These are phyloP conservation scores for Circinella umbellata DNA, from an alignment of 371 early-diverging fungal genomes.

Conservation along the genomic window DNA sequence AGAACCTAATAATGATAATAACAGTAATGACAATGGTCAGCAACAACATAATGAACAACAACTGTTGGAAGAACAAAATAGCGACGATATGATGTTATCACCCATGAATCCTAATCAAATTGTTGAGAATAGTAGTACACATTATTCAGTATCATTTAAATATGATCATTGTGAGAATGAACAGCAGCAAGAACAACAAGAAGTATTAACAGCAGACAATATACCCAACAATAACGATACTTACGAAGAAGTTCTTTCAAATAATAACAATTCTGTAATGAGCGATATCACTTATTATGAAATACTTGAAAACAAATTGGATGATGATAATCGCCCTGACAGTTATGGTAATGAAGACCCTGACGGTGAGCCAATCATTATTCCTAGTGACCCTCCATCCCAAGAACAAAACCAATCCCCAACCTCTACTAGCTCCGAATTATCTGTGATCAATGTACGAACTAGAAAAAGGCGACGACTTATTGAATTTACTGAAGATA, in stretches of 20 bases:
- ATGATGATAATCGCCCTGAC: not conserved
- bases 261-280: not conserved
- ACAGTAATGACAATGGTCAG: too few species aligned
- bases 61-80: not conserved
- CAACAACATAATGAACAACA: not conserved
- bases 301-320: constrained; percentile 5
- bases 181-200: not conserved
- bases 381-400: too few species aligned
- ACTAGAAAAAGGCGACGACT: not conserved
- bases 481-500: not conserved
- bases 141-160: not conserved
- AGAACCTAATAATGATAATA: too few species aligned
- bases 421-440: not conserved
- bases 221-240: not conserved
- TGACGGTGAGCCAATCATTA: too few species aligned
- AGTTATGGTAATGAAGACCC: not conserved
- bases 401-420: not conserved
- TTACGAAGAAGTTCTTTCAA: not conserved
- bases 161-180: not conserved
- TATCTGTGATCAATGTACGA: not conserved
- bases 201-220: not conserved
- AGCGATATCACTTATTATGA: not conserved
- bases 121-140: not conserved
- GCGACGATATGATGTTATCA: not conserved
- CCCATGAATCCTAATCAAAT: not conserved